phyloP scores from a whole-genome alignment of 805 yeast genomes.

The Yarrowia sp. region DNA sequence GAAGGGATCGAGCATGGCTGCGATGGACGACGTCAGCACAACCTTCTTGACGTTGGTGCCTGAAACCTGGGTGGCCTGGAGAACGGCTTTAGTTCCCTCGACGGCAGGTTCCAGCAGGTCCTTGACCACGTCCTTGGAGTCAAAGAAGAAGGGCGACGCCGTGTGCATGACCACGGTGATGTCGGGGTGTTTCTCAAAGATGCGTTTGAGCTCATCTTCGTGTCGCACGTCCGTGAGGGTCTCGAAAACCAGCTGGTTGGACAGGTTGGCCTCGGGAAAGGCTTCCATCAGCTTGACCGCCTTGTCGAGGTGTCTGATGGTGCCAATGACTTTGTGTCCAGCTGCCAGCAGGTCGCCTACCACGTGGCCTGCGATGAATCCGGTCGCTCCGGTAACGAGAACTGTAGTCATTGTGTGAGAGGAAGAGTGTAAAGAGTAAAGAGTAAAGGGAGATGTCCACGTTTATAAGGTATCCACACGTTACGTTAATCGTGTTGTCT shows the following conservation, averaged over 20 bases:
- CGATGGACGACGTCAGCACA: slow-evolving; percentile 51
- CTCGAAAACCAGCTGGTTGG: slow-evolving; percentile 33
- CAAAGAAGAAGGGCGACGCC: slow-evolving; percentile 42
- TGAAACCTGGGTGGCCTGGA: slow-evolving; percentile 41
- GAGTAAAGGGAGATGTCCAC: no score
- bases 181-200: slow-evolving; percentile 42
- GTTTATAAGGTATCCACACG: no score
- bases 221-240: slow-evolving; percentile 36
- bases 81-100: slow-evolving; percentile 45
- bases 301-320: slow-evolving; percentile 46
- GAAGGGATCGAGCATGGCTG: slow-evolving; percentile 43
- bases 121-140: slow-evolving; percentile 40
- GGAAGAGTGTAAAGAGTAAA: neutral
- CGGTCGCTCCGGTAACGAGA: slow-evolving; percentile 47
- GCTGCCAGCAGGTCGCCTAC: slow-evolving; percentile 40
- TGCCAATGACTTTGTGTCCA: slow-evolving; percentile 47
- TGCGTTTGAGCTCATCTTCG: slow-evolving; percentile 47
- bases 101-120: slow-evolving; percentile 48
- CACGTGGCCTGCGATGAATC: slow-evolving; percentile 47
- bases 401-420: slow-evolving; percentile 22
- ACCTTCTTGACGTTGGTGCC: slow-evolving; percentile 39
- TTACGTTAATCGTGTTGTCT: no score
- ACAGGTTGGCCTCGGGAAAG: slow-evolving; percentile 29
- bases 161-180: slow-evolving; percentile 42
- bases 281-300: slow-evolving; percentile 38